Conservation (phyloP, 129 eudicot genomes). For the Flaveria trinervia region DNA sequence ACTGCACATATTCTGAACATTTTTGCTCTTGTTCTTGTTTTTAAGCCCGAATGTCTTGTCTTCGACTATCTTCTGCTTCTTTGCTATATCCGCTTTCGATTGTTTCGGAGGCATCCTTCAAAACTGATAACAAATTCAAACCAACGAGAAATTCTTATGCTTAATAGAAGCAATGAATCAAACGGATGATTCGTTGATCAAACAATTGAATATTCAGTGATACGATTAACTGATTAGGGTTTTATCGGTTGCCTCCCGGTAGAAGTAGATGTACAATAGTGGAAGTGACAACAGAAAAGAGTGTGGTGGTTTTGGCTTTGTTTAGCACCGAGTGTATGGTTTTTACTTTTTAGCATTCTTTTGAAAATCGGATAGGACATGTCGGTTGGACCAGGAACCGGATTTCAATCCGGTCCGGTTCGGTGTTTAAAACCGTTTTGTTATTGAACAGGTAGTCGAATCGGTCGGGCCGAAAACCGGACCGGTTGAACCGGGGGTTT, state of each 20-base stretch:
- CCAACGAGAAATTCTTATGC: not conserved
- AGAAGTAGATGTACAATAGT: too few species aligned
- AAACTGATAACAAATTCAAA: not conserved
- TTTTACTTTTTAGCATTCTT: too few species aligned
- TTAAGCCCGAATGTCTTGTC: conserved; percentile 65
- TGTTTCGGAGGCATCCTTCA: conserved; percentile 59
- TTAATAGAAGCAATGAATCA: not conserved
- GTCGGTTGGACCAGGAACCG: too few species aligned
- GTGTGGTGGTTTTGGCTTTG: too few species aligned
- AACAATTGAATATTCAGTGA: not conserved
- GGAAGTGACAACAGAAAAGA: too few species aligned
- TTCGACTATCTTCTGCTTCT: conserved; percentile 59
- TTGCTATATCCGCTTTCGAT: conserved; percentile 55
- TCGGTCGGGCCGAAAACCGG: too few species aligned
- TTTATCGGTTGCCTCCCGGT: not conserved
- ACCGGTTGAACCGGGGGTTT: too few species aligned
- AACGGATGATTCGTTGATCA: not conserved
- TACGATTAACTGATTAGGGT: not conserved
- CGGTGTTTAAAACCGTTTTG: too few species aligned
- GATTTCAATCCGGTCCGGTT: too few species aligned
- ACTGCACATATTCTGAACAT: conserved; percentile 83
- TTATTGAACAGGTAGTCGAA: too few species aligned
- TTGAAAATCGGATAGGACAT: too few species aligned
- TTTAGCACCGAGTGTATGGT: too few species aligned
- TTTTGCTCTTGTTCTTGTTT: conserved; percentile 57